A percentile compares a stretch with the other conserved stretches of the same genome.
Conservation (phyloP, 106 monocot genomes). For the Phalaenopsis aphrodite region DNA sequence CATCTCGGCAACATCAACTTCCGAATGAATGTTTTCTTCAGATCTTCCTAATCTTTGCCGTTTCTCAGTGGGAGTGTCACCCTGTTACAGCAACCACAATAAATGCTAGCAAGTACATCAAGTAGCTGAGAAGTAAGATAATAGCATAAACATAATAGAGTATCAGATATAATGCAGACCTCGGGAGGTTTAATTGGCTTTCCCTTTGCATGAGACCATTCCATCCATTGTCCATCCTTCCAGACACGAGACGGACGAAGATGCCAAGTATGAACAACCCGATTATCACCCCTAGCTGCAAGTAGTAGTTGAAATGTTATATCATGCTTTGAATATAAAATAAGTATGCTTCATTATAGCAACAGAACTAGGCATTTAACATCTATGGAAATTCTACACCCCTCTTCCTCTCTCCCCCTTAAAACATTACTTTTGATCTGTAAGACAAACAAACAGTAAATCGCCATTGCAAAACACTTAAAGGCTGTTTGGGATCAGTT, state of each 20-base stretch:
- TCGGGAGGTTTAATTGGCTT: slow-evolving; percentile 24
- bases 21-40: slow-evolving; percentile 20
- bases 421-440: neutral
- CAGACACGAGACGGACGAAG: slow-evolving; percentile 83
- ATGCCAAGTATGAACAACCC: slow-evolving; percentile 55
- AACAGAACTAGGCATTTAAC: neutral
- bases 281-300: slow-evolving; percentile 50
- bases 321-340: neutral
- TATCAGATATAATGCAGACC: slow-evolving; percentile 28
- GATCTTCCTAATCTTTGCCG: slow-evolving; percentile 40
- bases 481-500: too few relatives aligned
- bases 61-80: slow-evolving; percentile 79
- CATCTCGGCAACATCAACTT: slow-evolving; percentile 19
- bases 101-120: neutral
- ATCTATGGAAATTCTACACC: neutral
- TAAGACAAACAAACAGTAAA: too few relatives aligned
- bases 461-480: too few relatives aligned
- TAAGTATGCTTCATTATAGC: neutral
- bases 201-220: slow-evolving; percentile 36
- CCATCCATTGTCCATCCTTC: slow-evolving; percentile 87
- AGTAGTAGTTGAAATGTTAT: neutral
- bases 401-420: neutral
- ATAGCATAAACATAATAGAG: slow-evolving; percentile 3
- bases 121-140: neutral
- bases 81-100: slow-evolving; percentile 26